These are phyloP conservation scores for Simplicillium aogashimaense DNA, from an alignment of 2,329 filamentous ascomycete genomes.

Conservation along the genomic window DNA sequence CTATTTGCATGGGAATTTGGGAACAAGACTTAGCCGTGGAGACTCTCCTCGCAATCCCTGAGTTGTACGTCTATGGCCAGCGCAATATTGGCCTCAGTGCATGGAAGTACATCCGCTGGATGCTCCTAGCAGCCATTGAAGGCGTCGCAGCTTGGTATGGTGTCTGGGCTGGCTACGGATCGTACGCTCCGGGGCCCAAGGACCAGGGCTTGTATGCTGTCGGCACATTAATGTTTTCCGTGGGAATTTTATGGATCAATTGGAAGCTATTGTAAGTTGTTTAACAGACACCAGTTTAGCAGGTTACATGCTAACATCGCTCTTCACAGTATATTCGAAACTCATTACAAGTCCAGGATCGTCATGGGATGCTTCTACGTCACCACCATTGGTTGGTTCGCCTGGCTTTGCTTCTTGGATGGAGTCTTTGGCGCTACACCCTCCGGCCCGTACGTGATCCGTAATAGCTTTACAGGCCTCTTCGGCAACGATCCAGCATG, in stretches of 20 bases:
- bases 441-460: constrained; percentile 54
- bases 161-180: constrained; percentile 40
- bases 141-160: constrained; percentile 67
- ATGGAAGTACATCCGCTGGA: constrained; percentile 65
- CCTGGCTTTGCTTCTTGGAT: constrained; percentile 67
- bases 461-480: constrained; percentile 50
- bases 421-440: constrained; percentile 43
- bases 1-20: constrained; percentile 85
- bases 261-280: constrained; percentile 60
- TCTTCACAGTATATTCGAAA: constrained; percentile 53
- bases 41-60: constrained; percentile 83
- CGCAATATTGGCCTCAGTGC: constrained; percentile 64
- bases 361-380: constrained; percentile 48
- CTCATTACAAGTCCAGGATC: constrained; percentile 62
- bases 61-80: constrained; percentile 80
- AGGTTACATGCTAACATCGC: constrained; percentile 14
- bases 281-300: neutral
- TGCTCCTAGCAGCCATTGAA: constrained; percentile 62
- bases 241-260: constrained; percentile 63
- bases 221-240: constrained; percentile 61
- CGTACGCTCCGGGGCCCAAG: constrained; percentile 36
- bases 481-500: constrained; percentile 63
- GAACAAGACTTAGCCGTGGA: constrained; percentile 79
- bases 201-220: constrained; percentile 67
- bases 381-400: constrained; percentile 56